Conservation (phyloP, 208 protist species). For the Strigomonas culicis region DNA sequence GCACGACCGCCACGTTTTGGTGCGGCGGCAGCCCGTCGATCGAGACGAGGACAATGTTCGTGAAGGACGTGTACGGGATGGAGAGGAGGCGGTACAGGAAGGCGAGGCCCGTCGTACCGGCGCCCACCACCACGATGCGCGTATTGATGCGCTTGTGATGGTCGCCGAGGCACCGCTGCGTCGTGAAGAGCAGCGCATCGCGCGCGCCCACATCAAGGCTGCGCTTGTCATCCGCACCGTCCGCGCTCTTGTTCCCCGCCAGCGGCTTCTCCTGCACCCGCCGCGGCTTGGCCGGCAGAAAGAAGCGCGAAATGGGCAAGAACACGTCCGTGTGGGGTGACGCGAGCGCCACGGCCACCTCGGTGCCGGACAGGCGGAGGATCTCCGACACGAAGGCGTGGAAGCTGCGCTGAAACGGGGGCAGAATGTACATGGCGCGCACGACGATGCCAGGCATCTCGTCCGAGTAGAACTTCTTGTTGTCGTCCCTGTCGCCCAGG, state of each 20-base stretch:
- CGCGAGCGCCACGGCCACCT: conserved; percentile 52
- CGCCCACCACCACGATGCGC: conserved; percentile 84
- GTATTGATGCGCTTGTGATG: conserved; percentile 70
- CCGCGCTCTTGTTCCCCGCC: neutral
- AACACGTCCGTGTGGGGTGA: conserved; percentile 24
- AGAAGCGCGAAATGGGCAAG: conserved; percentile 37
- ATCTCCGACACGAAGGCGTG: conserved; percentile 79
- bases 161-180: conserved; percentile 71
- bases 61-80: conserved; percentile 80
- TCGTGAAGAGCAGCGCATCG: conserved; percentile 69
- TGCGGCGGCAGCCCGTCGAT: conserved; percentile 79
- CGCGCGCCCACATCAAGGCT: conserved; percentile 23
- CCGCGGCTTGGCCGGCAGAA: conserved; percentile 49
- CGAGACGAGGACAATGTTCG: conserved; percentile 86
- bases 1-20: conserved; percentile 45
- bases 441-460: conserved; percentile 59
- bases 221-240: neutral
- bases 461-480: conserved; percentile 30
- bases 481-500: conserved; percentile 29
- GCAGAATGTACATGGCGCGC: conserved; percentile 62
- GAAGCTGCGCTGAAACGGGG: conserved; percentile 55
- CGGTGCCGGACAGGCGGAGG: conserved; percentile 45
- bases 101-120: conserved; percentile 69
- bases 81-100: conserved; percentile 74
- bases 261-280: conserved; percentile 57